Percentiles rank a stretch among this genome's conserved stretches.
Conservation (phyloP, 1,284 basidiomycete genomes). For the Mycena citricolor region DNA sequence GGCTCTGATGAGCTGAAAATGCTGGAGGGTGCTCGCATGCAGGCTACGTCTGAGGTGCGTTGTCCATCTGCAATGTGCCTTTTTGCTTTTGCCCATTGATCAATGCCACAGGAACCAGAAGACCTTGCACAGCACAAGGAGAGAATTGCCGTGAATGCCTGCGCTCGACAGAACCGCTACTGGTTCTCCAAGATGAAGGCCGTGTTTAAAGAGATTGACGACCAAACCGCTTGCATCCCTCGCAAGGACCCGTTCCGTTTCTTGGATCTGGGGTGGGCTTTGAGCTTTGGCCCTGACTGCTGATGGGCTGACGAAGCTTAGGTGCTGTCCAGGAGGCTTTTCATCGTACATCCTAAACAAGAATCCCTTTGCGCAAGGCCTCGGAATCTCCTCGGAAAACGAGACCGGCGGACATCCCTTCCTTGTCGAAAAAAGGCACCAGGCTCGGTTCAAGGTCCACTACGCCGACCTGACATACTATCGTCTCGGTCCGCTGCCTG, state of each 20-base stretch:
- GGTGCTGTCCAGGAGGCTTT: conserved; percentile 32
- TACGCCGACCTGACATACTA: conserved; percentile 27
- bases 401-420: conserved; percentile 27
- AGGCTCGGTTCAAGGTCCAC: conserved; percentile 23
- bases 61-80: neutral
- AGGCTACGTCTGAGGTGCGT: conserved; percentile 6
- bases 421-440: conserved; percentile 22
- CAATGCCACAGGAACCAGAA: conserved; percentile 9
- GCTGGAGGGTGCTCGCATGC: conserved; percentile 11
- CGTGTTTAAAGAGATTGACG: conserved; percentile 28
- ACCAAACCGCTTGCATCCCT: conserved; percentile 23
- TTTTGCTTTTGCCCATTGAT: neutral
- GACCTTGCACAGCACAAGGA: conserved; percentile 12
- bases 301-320: conserved; percentile 7
- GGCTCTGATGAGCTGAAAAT: conserved; percentile 18
- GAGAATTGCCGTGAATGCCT: conserved; percentile 22
- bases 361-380: conserved; percentile 25
- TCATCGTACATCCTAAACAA: conserved; percentile 28
- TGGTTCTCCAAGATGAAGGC: conserved; percentile 27
- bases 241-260: conserved; percentile 23
- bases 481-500: conserved; percentile 20
- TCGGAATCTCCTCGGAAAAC: conserved; percentile 29
- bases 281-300: neutral
- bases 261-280: conserved; percentile 29
- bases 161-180: conserved; percentile 20